Evolutionary conservation across 139 green algal species (phyloP).

Genomic region (Nannochloris sp.): DNA sequence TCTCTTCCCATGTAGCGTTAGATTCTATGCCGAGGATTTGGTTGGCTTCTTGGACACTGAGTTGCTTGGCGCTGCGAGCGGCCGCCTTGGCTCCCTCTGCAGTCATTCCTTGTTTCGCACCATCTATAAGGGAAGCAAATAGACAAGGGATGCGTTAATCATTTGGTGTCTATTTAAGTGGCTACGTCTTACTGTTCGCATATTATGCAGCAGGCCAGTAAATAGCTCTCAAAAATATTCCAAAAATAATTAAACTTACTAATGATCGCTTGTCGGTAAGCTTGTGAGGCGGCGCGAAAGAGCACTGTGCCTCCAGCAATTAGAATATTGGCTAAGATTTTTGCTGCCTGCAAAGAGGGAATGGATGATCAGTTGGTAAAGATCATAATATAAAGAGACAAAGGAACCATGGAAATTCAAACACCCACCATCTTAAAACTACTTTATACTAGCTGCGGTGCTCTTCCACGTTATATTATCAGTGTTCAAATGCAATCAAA

Average conservation of each 20-base stretch:
- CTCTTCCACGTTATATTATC: too few species aligned
- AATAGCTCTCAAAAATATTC: not conserved
- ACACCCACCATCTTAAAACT: too few species aligned
- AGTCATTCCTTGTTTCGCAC: slow-evolving; percentile 59
- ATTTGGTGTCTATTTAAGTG: not conserved
- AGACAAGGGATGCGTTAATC: not conserved
- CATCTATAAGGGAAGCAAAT: slow-evolving; percentile 50
- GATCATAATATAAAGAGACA: too few species aligned
- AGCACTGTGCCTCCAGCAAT: slow-evolving; percentile 74
- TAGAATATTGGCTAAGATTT: slow-evolving; percentile 79
- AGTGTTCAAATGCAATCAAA: too few species aligned
- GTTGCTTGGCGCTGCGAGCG: slow-evolving; percentile 20
- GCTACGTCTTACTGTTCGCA: not conserved
- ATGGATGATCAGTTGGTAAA: too few species aligned
- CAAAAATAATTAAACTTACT: slow-evolving; percentile 51
- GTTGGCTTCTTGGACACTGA: slow-evolving; percentile 68
- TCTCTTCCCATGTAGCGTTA: slow-evolving; percentile 54
- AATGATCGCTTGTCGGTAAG: slow-evolving; percentile 74
- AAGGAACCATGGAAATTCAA: too few species aligned
- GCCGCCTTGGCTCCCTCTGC: slow-evolving; percentile 49
- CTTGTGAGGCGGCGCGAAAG: slow-evolving; percentile 68
- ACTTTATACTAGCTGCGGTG: too few species aligned
- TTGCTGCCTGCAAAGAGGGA: slow-evolving; percentile 56
- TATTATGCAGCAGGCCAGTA: not conserved
- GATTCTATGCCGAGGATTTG: slow-evolving; percentile 64